Evolutionary conservation across 2,329 filamentous ascomycete species (phyloP), one percentile per base, ranked within the genome.

Genomic region (Cladophialophora psammophila): DNA sequence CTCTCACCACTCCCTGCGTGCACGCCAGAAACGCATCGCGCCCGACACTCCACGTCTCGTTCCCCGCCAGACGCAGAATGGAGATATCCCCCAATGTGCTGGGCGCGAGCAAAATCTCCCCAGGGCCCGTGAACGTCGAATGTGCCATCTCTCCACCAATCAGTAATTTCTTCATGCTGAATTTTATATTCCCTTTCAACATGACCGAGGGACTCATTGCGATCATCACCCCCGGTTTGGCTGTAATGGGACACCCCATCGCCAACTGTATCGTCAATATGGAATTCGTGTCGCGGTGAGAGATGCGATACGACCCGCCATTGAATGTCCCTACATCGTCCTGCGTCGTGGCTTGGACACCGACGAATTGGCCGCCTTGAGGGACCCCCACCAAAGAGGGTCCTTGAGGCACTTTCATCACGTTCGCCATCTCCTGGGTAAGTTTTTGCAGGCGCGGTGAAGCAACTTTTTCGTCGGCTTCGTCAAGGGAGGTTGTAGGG

Each of bases 281-380:
- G 0, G 91, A 93, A 78, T 98, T 99, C 66, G 88, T 90, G 78
- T 97, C 93, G 26, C 95, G 86, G 76, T 99, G 95, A 75, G 92
- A 95, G 76, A 98, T 93, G 52, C 95, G 87, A 77, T 94, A 99
- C 75, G 91, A 94, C 12, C 95, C 95, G 15, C 95, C 95, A 76
- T 98, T 98, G 83, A 98, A 99, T 0, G 91, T 95, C n/a, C 95
- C 95, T 1, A 96, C 88, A 73, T 97, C 94, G 78, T 98, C 95
- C 0, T 86, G 85, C 8, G 52, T 42, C 0, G 90, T 87, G 2
- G 88, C 82, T 36, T 80, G 79, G 0, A 86, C 88, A 35, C 91
- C 91, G 5, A 83, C 77, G 70, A 94, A 93, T 65, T 90, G 85
- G 2, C 80, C 81, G 40, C 78, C 76, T 2, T 81, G 67, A 2